These are phyloP conservation scores for Alternaria tenuissima DNA, from an alignment of 2,329 filamentous ascomycete species.

Conservation along the genomic window DNA sequence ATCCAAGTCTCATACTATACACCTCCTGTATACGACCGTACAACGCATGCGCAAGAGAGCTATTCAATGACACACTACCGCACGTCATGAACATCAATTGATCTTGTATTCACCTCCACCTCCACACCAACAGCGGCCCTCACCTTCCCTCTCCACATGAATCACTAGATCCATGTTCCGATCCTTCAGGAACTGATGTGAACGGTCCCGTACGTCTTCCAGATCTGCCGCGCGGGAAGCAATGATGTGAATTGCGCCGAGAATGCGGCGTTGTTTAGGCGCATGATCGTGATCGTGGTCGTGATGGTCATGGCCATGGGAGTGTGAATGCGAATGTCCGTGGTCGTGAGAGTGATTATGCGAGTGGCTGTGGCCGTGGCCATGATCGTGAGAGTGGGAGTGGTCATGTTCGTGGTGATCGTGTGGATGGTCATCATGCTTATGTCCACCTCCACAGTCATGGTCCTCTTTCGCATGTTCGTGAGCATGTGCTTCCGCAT, in stretches of 20 bases:
- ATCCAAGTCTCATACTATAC: background rate
- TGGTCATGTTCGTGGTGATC: constrained; percentile 24
- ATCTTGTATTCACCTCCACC: constrained; percentile 47
- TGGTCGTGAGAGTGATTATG: constrained; percentile 34
- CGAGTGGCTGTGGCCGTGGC: constrained; percentile 43
- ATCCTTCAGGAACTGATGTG: constrained; percentile 72
- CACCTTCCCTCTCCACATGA: constrained; percentile 87
- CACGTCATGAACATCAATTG: background rate
- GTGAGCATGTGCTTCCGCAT: constrained; percentile 51
- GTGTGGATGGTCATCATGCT: constrained; percentile 38
- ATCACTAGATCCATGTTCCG: constrained; percentile 83
- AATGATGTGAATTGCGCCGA: constrained; percentile 87
- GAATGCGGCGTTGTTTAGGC: constrained; percentile 59
- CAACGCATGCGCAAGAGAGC: background rate
- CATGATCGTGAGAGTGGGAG: constrained; percentile 42
- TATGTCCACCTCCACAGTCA: constrained; percentile 34
- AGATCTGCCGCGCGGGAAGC: constrained; percentile 75
- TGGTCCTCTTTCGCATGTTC: constrained; percentile 47
- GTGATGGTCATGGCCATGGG: constrained; percentile 21
- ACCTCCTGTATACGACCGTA: background rate
- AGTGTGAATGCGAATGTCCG: constrained; percentile 10
- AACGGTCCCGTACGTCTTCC: constrained; percentile 84
- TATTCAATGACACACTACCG: background rate
- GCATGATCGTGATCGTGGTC: constrained; percentile 47
- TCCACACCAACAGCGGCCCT: constrained; percentile 70